Base-by-base conservation (phyloP, 306 rosid genomes). In the Vachellia collinsii region DNA sequence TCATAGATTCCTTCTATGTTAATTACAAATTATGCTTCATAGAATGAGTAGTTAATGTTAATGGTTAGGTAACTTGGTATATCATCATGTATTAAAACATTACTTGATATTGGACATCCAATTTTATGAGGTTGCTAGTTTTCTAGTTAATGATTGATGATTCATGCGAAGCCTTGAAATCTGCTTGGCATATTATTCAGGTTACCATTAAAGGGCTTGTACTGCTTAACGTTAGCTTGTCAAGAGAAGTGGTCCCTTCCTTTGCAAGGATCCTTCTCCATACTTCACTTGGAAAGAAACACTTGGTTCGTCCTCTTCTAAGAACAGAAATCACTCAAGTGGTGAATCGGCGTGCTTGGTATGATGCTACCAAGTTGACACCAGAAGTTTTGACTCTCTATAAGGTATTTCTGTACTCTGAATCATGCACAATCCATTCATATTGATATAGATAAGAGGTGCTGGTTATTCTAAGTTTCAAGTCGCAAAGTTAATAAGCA, bases 271-370 rank as follows among this genome's bases (percentile, higher is more conserved):
- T 94, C 83, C 92, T 92, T 72, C 80, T 94, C 77, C 93, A 93
- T 64, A 92, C 98, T 47, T 91, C 97, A 70, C 97, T 92, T 29
- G 98, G 98, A 71, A 94, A 92, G 86, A 92, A 93, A 88, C 97
- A 94, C 81, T 79, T 92, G 84, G 98, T 94, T 74, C 97, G 97
- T 54, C 94, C 98, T 71, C 84, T 94, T 56, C 86, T 94, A 43
- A 90, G 98, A 78, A 91, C 91, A 16, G 97, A 94, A 87, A 88
- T 94, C 76, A 86, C 93, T 37, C 98, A 92, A 81, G 98, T 94
- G 72, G 97, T 94, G 77, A 94, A 92, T 87, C 87, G 97, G 76
- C 94, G 86, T 50, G 97, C 98, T 38, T 94, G 98, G 98, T 89
- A 91, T 22, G 93, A 94, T 41, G 87, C 93, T 38, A 76, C 91